Percentiles rank a stretch among this genome's conserved stretches.
Evolutionary conservation across 1,139 yeast genomes (phyloP).

Genomic region (Debaryomycetaceae sp.): DNA sequence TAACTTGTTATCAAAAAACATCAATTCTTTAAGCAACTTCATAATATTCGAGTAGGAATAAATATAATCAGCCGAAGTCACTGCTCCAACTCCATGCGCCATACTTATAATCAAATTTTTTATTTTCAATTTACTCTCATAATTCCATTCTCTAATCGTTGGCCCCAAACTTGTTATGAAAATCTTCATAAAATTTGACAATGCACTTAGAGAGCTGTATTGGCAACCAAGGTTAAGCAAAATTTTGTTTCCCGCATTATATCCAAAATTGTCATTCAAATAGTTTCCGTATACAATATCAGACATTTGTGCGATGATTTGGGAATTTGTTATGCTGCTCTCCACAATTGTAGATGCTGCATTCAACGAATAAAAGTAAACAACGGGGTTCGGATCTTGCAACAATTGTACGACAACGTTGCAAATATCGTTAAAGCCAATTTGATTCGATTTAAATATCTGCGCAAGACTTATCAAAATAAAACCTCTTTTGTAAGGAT

Average conservation of each 20-base stretch:
- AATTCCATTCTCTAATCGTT: constrained; percentile 23
- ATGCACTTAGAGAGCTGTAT: constrained; percentile 21
- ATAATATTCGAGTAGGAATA: constrained; percentile 25
- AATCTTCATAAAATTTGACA: constrained; percentile 26
- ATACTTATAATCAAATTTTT: constrained; percentile 28
- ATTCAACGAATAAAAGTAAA: constrained; percentile 68
- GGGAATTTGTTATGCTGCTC: constrained; percentile 49
- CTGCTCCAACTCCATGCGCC: constrained; percentile 32
- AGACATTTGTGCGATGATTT: constrained; percentile 45
- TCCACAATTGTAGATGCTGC: constrained; percentile 57
- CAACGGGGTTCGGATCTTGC: constrained; percentile 80
- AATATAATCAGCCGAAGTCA: constrained; percentile 25
- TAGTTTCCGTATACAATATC: constrained; percentile 48
- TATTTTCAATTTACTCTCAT: constrained; percentile 19
- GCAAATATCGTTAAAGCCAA: constrained; percentile 40
- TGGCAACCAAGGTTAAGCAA: constrained; percentile 29
- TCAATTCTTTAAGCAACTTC: constrained; percentile 34
- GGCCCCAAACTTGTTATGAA: constrained; percentile 41
- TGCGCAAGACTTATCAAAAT: constrained; percentile 58
- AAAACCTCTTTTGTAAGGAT: constrained; percentile 68
- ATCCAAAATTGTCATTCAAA: constrained; percentile 46
- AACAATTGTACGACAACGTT: constrained; percentile 61
- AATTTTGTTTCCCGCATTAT: constrained; percentile 20
- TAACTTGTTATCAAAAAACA: constrained; percentile 38
- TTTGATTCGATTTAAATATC: constrained; percentile 43